These are phyloP conservation scores for Aureobasidium sp. DNA, from an alignment of 2,329 filamentous ascomycete species.

Conservation along the genomic window DNA sequence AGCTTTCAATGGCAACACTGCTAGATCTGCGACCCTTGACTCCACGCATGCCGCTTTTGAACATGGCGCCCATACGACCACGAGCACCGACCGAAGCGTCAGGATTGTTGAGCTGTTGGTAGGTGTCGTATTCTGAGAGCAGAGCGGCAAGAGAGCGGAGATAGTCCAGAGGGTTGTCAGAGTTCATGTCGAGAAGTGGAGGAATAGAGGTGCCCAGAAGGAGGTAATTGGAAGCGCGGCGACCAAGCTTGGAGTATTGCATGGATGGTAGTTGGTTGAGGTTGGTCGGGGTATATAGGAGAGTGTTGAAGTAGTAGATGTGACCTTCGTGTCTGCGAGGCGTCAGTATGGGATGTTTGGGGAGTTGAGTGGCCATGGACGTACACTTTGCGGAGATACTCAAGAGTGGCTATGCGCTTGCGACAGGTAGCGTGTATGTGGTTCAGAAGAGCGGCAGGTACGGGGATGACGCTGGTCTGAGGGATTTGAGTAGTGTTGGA, in stretches of 20 bases:
- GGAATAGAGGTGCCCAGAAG: constrained; percentile 88
- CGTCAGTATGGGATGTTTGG: background rate
- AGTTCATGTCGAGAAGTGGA: constrained; percentile 80
- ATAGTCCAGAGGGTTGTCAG: constrained; percentile 73
- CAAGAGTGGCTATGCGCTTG: constrained; percentile 89
- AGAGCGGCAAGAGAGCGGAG: constrained; percentile 79
- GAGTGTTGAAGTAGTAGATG: constrained; percentile 97
- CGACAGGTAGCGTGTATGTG: constrained; percentile 77
- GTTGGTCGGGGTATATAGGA: constrained; percentile 80
- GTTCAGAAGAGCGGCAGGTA: constrained; percentile 53
- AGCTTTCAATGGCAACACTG: constrained; percentile 55
- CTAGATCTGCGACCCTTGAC: constrained; percentile 43
- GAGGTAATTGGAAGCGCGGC: constrained; percentile 88
- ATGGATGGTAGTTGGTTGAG: constrained; percentile 79
- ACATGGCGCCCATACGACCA: constrained; percentile 58
- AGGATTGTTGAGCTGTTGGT: constrained; percentile 73
- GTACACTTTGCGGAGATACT: constrained; percentile 87
- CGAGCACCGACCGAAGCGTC: constrained; percentile 63
- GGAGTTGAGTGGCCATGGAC: constrained; percentile 31
- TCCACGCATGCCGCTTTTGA: constrained; percentile 39
- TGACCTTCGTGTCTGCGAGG: constrained; percentile 75
- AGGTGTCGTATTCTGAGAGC: constrained; percentile 85
- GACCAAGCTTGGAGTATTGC: constrained; percentile 72
- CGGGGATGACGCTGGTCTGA: constrained; percentile 39
- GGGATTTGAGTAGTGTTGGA: background rate